Evolutionary conservation across 805 yeast species (phyloP).

Genomic region (Candida vartiovaarae): DNA sequence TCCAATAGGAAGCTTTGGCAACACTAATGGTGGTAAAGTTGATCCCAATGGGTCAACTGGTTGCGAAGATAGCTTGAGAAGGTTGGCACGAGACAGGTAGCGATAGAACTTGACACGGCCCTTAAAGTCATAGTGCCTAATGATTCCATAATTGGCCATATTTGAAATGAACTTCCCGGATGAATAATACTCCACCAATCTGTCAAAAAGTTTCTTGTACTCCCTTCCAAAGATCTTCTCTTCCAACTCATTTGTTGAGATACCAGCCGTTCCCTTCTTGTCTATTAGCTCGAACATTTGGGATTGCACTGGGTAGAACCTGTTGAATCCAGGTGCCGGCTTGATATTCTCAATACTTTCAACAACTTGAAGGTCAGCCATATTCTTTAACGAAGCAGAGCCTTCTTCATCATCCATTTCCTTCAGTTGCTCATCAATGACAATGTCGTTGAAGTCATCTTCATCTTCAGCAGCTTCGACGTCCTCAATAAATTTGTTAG

Average conservation of each 20-base stretch:
- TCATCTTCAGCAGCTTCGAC: conserved; percentile 25
- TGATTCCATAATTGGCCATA: conserved; percentile 33
- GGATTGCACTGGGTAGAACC: conserved; percentile 53
- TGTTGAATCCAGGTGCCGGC: conserved; percentile 31
- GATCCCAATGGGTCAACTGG: conserved; percentile 24
- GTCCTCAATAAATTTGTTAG: conserved; percentile 22
- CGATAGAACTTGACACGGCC: conserved; percentile 72
- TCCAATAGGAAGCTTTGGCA: conserved; percentile 12
- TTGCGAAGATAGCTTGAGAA: conserved; percentile 26
- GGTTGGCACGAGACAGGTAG: conserved; percentile 43
- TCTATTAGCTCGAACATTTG: conserved; percentile 51
- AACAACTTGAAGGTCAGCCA: conserved; percentile 15
- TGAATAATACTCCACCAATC: conserved; percentile 41
- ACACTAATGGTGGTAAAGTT: conserved; percentile 14
- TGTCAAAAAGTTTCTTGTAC: conserved; percentile 44
- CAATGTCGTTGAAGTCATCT: conserved; percentile 26
- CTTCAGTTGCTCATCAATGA: conserved; percentile 23
- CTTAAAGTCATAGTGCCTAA: conserved; percentile 61
- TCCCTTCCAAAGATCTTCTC: conserved; percentile 45
- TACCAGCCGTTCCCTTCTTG: conserved; percentile 40
- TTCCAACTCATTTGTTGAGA: conserved; percentile 50
- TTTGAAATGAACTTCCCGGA: conserved; percentile 27
- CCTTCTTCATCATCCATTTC: conserved; percentile 18
- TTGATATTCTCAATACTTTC: conserved; percentile 7
- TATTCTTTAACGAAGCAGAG: conserved; percentile 10